Conservation (phyloP, 306 rosid species). For the Vachellia pachyceras region DNA sequence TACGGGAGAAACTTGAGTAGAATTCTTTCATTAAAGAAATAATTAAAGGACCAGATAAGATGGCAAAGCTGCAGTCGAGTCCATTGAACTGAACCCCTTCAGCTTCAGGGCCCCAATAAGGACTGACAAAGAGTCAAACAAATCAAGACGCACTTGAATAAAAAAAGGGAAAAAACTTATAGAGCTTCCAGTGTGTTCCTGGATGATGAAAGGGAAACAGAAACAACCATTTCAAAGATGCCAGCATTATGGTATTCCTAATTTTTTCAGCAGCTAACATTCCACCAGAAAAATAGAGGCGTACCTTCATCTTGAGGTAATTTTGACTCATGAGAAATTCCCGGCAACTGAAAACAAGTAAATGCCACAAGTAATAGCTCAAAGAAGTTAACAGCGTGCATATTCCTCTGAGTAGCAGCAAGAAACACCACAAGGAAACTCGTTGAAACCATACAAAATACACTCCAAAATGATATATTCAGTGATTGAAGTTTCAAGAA, state of each 20-base stretch:
- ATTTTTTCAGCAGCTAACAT: background rate
- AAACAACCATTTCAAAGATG: constrained; percentile 8
- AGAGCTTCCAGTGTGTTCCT: background rate
- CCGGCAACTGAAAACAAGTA: constrained; percentile 49
- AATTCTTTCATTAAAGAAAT: background rate
- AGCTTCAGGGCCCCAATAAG: background rate
- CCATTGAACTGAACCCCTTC: background rate
- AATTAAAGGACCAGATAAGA: background rate
- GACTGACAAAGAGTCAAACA: background rate
- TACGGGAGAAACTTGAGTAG: background rate
- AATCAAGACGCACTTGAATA: constrained; percentile 1
- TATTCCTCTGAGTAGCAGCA: constrained; percentile 30
- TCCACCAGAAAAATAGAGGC: background rate
- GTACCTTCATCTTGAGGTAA: constrained; percentile 72
- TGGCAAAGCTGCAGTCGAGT: background rate
- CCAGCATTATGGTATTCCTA: background rate
- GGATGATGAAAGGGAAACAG: background rate
- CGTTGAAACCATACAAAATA: background rate
- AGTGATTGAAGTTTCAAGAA: constrained; percentile 5
- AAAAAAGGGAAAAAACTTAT: background rate
- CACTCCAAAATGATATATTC: background rate
- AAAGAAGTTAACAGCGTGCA: constrained; percentile 43
- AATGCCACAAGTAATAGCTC: constrained; percentile 40
- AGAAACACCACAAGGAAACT: background rate
- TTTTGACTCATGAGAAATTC: constrained; percentile 50